Conservation (phyloP, 23 red algal species). For the Gracilaria caudata region DNA sequence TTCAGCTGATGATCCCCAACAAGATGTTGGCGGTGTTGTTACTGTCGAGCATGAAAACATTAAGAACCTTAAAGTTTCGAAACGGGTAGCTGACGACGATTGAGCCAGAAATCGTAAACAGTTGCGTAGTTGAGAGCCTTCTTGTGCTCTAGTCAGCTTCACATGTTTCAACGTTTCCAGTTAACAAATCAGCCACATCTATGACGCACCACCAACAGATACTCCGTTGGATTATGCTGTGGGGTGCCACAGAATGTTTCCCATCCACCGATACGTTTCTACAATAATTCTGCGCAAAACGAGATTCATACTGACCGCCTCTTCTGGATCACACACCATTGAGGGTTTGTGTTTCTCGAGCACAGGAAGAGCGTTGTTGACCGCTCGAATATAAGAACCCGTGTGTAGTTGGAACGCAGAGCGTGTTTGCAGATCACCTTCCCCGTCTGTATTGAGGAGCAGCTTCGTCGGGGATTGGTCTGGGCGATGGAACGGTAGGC, state of each 20-base stretch:
- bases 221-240: no score
- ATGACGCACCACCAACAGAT: no score
- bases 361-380: neutral
- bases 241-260: no score
- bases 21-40: neutral
- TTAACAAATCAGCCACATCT: no score
- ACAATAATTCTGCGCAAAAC: no score
- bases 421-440: neutral
- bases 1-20: neutral
- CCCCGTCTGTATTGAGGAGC: neutral
- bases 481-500: neutral
- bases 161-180: no score
- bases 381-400: neutral
- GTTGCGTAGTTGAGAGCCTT: neutral
- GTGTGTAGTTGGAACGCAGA: neutral
- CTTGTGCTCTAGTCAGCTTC: no score
- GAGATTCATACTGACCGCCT: no score
- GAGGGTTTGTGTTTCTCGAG: neutral
- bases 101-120: neutral
- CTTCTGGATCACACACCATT: neutral
- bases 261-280: no score
- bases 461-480: constrained; percentile 25
- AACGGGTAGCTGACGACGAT: constrained; percentile 14
- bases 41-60: constrained; percentile 47
- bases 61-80: constrained; percentile 35